Evolutionary conservation across 1,139 yeast species (phyloP).

Genomic region (Geotrichum bryndzae): DNA sequence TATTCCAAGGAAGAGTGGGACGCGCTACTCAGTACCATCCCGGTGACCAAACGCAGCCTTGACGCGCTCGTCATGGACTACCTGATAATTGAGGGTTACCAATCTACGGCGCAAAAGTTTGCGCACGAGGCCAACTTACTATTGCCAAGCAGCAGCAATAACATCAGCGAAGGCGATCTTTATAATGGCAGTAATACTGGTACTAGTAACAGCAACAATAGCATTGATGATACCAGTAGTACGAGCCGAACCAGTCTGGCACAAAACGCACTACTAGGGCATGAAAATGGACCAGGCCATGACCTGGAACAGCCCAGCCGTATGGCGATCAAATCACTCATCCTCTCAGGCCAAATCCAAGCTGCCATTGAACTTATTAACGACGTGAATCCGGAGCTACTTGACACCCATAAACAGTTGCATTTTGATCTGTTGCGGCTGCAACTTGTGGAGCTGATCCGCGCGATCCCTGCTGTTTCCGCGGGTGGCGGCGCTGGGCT

Average conservation of each 20-base stretch:
- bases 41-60: constrained; percentile 28
- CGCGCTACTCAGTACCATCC: constrained; percentile 23
- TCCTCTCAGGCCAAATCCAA: constrained; percentile 34
- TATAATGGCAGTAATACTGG: background rate
- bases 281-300: background rate
- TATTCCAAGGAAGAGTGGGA: constrained; percentile 30
- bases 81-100: constrained; percentile 38
- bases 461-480: constrained; percentile 22
- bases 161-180: background rate
- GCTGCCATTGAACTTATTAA: constrained; percentile 37
- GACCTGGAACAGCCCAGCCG: constrained; percentile 28
- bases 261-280: background rate
- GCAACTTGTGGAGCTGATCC: constrained; percentile 39
- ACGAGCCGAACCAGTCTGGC: background rate
- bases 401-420: constrained; percentile 33
- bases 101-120: constrained; percentile 35
- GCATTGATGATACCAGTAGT: background rate
- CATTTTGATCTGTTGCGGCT: constrained; percentile 37
- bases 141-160: background rate
- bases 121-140: constrained; percentile 35
- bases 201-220: background rate
- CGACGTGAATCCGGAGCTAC: constrained; percentile 37
- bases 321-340: constrained; percentile 32
- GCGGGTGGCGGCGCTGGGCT: constrained; percentile 13
- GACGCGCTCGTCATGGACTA: constrained; percentile 38